A percentile compares a stretch with the other conserved stretches of the same genome.
Evolutionary conservation across 192 early-diverging fungal species (phyloP).

Genomic region (Backusella psychrophila): DNA sequence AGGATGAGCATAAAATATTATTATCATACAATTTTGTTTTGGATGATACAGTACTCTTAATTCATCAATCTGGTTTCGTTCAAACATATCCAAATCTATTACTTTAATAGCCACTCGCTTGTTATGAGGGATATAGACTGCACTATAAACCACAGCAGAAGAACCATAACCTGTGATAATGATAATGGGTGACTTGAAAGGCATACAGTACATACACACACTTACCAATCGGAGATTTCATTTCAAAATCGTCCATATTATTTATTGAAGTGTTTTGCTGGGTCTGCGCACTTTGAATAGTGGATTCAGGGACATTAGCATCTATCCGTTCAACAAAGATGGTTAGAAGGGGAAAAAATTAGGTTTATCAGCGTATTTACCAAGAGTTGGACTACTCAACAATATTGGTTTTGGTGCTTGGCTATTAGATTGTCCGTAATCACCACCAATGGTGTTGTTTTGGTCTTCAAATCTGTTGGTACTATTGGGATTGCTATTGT

Average conservation of each 20-base stretch:
- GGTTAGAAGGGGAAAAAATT: neutral
- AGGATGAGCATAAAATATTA: neutral
- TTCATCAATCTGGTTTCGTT: conserved; percentile 89
- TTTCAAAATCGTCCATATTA: conserved; percentile 29
- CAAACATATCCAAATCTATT: conserved; percentile 89
- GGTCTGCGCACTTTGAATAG: neutral
- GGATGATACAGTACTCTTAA: conserved; percentile 55
- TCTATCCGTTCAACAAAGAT: neutral
- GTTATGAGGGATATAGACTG: conserved; percentile 67
- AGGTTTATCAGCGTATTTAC: neutral
- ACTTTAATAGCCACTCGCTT: conserved; percentile 79
- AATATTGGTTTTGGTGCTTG: conserved; percentile 10
- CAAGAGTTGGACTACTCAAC: neutral
- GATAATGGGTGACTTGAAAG: neutral
- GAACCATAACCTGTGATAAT: conserved; percentile 72
- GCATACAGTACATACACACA: neutral
- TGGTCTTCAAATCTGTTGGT: neutral
- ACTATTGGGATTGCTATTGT: neutral
- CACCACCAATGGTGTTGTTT: neutral
- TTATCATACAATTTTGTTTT: neutral
- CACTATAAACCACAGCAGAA: conserved; percentile 82
- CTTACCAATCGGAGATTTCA: conserved; percentile 26
- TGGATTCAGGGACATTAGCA: neutral
- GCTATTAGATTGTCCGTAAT: neutral
- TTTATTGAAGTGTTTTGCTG: neutral